Evolutionary conservation across 345 rosid genomes (phyloP), one percentile per base, ranked within the genome.

Genomic region (Aquilaria malaccensis): DNA sequence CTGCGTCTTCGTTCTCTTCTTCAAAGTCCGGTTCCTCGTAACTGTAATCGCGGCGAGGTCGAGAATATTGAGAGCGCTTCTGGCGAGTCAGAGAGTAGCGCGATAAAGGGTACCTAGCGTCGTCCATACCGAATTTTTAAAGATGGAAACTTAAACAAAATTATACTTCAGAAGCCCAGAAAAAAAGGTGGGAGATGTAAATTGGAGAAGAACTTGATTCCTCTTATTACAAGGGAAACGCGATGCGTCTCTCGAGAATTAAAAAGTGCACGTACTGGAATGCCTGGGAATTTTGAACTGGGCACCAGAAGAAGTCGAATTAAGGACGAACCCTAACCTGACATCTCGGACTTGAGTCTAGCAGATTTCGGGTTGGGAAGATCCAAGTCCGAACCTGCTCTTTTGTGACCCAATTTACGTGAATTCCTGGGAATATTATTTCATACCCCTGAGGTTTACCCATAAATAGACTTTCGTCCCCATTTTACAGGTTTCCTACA

Each of bases 71-170:
- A 0, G 84, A 87, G 50, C 82, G 86, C 60, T 79, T 91, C 55
- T 82, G 87, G 11, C 87, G 79, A 74, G 62, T 79, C 72, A 69
- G 60, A 45, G 75, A 77, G 63, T 78, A 83, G 5, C 75, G 66
- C 50, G 82, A 81, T 51, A 74, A 79, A 0, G 85, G 80, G 67
- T 80, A 88, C 68, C 92, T 78, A 0, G 81, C 83, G 72, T 86
- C 81, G 53, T 85, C 93, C 43, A 37, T 37, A 37, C 2, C 4
- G 43, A 37, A 22, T 67, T 85, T 87, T 37, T 37, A 37, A 37
- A 37, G 43, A 37, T 37, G 7, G 7, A 37, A 37, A 37, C 43
- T 37, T 9, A 37, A 37, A 37, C 43, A 37, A 37, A 37, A 37
- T 37, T 37, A 9, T 4, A 37, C 43, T 37, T 47, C 67, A 13